Conservation (phyloP, 441 rosid genomes). For the Pelargonium cotyledonis region DNA sequence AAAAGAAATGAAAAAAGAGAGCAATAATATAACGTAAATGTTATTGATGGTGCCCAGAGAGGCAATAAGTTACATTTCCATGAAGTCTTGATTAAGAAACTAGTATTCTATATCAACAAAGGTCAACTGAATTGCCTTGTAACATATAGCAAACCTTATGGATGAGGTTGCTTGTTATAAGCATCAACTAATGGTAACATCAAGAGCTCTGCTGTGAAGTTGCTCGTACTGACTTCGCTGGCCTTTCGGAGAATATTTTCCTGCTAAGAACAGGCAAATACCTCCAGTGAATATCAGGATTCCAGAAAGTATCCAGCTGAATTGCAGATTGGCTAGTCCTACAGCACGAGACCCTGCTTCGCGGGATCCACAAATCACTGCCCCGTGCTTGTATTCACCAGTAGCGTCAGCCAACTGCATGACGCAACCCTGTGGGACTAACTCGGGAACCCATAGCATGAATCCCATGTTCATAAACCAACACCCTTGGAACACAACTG, state of each 20-base stretch:
- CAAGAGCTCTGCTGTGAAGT: conserved; percentile 42
- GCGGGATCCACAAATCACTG: conserved; percentile 38
- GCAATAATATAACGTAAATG: too few species aligned
- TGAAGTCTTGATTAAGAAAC: too few species aligned
- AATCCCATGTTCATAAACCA: conserved; percentile 87
- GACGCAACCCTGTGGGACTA: conserved; percentile 60
- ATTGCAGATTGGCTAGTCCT: conserved; percentile 77
- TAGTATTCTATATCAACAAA: too few species aligned
- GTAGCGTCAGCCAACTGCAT: conserved; percentile 26
- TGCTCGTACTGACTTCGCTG: conserved; percentile 52
- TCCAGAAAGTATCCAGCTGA: conserved; percentile 73
- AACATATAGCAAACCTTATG: conserved; percentile 12
- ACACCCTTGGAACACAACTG: conserved; percentile 69
- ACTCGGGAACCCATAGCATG: conserved; percentile 59
- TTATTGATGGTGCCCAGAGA: too few species aligned
- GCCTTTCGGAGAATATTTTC: conserved; percentile 25
- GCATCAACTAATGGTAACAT: conserved; percentile 30
- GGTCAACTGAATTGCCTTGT: too few species aligned
- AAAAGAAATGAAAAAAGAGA: too few species aligned
- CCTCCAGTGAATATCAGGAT: conserved; percentile 51
- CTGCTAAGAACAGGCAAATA: conserved; percentile 44
- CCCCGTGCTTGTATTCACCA: conserved; percentile 34
- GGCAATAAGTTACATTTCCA: too few species aligned
- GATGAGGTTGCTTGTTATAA: conserved; percentile 22
- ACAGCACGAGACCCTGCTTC: conserved; percentile 58